These are phyloP conservation scores for Ceratobasidium sp. DNA, from an alignment of 1,284 basidiomycete species.

Conservation along the genomic window DNA sequence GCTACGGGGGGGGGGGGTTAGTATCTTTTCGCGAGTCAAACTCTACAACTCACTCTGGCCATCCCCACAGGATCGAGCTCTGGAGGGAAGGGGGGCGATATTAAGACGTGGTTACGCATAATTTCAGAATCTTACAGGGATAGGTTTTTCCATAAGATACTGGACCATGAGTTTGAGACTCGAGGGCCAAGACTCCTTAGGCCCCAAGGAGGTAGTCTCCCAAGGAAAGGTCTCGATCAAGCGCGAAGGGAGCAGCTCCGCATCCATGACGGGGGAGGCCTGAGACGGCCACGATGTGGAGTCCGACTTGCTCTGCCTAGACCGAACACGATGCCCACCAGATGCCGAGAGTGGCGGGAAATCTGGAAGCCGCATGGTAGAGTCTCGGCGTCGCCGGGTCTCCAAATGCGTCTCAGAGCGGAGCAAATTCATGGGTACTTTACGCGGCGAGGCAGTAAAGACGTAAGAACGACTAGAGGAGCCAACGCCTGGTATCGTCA, in stretches of 20 bases:
- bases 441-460: conserved; percentile 27
- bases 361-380: background rate
- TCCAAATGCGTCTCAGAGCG: conserved; percentile 21
- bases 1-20: conserved; percentile 1
- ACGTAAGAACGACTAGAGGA: conserved; percentile 18
- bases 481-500: conserved; percentile 28
- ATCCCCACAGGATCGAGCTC: conserved; percentile 29
- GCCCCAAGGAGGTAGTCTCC: conserved; percentile 42
- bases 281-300: conserved; percentile 9
- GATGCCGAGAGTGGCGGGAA: conserved; percentile 20
- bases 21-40: background rate
- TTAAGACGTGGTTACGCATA: background rate
- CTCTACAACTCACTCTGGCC: conserved; percentile 35
- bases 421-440: conserved; percentile 18
- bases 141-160: conserved; percentile 39
- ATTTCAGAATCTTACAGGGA: conserved; percentile 32
- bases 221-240: conserved; percentile 44
- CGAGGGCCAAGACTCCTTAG: conserved; percentile 34
- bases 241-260: background rate
- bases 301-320: conserved; percentile 9
- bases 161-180: conserved; percentile 35
- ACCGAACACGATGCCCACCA: conserved; percentile 5
- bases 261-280: background rate
- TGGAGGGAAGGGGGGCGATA: background rate
- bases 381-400: conserved; percentile 6